These are phyloP conservation scores for Selaginella moellendorffii DNA, from an alignment of 75 land plant genomes.

Conservation along the genomic window DNA sequence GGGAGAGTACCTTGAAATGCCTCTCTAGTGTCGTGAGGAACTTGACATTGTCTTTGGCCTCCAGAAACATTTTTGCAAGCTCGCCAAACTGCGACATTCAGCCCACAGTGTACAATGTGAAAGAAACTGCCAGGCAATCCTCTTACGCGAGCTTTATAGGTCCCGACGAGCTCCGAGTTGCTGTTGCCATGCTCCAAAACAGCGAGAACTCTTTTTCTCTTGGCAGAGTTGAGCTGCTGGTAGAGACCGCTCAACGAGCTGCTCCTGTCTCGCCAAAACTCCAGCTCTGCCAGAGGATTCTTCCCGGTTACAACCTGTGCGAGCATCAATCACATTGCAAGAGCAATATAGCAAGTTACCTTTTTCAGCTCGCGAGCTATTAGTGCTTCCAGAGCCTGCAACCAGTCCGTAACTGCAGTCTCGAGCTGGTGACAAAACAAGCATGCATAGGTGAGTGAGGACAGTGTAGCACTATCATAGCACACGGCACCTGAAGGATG, in stretches of 20 bases:
- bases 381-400: conserved; percentile 14
- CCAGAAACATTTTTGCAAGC: conserved; percentile 18
- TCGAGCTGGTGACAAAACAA: conserved; percentile 13
- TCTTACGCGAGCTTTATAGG: conserved; percentile 19
- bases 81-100: conserved; percentile 17
- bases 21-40: conserved; percentile 25
- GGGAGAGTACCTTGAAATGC: conserved; percentile 21
- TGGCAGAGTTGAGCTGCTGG: conserved; percentile 21
- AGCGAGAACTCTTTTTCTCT: conserved; percentile 14
- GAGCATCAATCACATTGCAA: background rate
- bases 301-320: conserved; percentile 16
- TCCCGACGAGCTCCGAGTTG: conserved; percentile 21
- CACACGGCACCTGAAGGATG: conserved; percentile 16
- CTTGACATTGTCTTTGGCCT: conserved; percentile 30
- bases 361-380: conserved; percentile 14
- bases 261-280: conserved; percentile 26
- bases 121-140: no score
- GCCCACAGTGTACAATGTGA: no score
- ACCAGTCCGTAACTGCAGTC: conserved; percentile 19
- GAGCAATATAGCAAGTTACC: background rate
- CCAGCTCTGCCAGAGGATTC: conserved; percentile 20
- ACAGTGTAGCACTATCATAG: background rate
- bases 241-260: conserved; percentile 17
- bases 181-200: conserved; percentile 20
- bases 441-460: background rate